These are phyloP conservation scores for Rutstroemia sp. DNA, from an alignment of 2,329 filamentous ascomycete species.

Conservation along the genomic window DNA sequence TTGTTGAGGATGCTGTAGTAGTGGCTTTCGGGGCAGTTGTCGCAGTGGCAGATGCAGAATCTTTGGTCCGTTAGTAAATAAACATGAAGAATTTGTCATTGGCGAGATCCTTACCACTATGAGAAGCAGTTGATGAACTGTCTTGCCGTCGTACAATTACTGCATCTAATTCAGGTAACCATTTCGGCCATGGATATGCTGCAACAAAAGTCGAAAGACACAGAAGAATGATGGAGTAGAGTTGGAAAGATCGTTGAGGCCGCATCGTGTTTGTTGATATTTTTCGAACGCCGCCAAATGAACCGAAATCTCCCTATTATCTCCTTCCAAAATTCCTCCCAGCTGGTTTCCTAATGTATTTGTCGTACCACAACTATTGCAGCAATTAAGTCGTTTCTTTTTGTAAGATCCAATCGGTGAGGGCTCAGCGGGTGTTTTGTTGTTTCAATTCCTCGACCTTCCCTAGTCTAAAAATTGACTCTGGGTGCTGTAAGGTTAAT, in stretches of 20 bases:
- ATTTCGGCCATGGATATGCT: slow-evolving; percentile 49
- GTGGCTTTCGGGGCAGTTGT: background rate
- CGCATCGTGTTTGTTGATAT: slow-evolving; percentile 38
- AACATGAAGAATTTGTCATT: background rate
- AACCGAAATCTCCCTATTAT: background rate
- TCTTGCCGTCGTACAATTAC: slow-evolving; percentile 43
- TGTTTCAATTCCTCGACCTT: too few relatives aligned
- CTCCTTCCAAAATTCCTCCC: background rate
- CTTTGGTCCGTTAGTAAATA: background rate
- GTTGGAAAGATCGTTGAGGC: slow-evolving; percentile 38
- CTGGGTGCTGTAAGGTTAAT: too few relatives aligned
- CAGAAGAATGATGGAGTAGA: slow-evolving; percentile 43
- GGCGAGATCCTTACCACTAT: background rate
- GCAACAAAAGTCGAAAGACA: slow-evolving; percentile 39
- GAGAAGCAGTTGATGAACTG: slow-evolving; percentile 15
- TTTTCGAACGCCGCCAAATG: background rate
- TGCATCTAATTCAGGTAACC: slow-evolving; percentile 45
- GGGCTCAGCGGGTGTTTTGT: too few relatives aligned
- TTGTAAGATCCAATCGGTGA: background rate
- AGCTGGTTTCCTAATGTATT: background rate
- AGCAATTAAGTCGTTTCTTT: background rate
- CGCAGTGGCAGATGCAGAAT: background rate
- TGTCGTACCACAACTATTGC: too few relatives aligned
- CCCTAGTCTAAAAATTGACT: too few relatives aligned
- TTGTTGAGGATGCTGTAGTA: background rate